Conservation (phyloP, 306 rosid species). For the Ammopiptanthus mongolicus region DNA sequence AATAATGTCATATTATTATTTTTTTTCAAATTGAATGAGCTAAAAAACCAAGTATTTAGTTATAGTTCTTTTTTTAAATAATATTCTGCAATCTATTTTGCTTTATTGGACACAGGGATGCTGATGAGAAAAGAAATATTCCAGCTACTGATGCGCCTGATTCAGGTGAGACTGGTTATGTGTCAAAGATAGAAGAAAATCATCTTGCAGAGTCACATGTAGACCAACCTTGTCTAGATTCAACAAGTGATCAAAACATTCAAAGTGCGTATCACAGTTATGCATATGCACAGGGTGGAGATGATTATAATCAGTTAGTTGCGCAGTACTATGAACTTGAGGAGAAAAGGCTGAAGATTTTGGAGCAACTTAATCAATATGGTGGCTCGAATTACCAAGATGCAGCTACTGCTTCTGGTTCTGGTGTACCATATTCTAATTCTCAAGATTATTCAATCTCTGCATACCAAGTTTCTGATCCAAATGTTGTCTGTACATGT, state of each 20-base stretch:
- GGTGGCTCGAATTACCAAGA: slow-evolving; percentile 55
- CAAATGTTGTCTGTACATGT: slow-evolving; percentile 44
- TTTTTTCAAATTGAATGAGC: too few species aligned
- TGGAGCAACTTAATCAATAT: slow-evolving; percentile 66
- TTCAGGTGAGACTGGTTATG: slow-evolving; percentile 32
- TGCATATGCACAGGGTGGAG: slow-evolving; percentile 37
- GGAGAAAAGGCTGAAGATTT: slow-evolving; percentile 67
- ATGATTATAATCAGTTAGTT: slow-evolving; percentile 57
- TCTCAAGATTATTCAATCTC: slow-evolving; percentile 35
- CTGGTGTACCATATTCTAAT: slow-evolving; percentile 30
- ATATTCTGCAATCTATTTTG: background rate
- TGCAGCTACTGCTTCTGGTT: slow-evolving; percentile 27
- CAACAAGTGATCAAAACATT: slow-evolving; percentile 21
- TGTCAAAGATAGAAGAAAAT: slow-evolving; percentile 39
- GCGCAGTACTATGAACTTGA: slow-evolving; percentile 71
- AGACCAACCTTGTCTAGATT: slow-evolving; percentile 28
- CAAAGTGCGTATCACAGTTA: slow-evolving; percentile 26
- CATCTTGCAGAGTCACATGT: slow-evolving; percentile 16
- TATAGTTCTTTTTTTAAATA: background rate
- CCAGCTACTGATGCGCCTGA: slow-evolving; percentile 14
- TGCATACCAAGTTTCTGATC: slow-evolving; percentile 37
- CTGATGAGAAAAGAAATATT: slow-evolving; percentile 30
- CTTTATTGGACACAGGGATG: slow-evolving; percentile 37
- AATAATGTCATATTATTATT: background rate
- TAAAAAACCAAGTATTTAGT: background rate